Evolutionary conservation across 108 stramenopile genomes (phyloP), one percentile per base, ranked within the genome.

Genomic region (Fistulifera pelliculosa): DNA sequence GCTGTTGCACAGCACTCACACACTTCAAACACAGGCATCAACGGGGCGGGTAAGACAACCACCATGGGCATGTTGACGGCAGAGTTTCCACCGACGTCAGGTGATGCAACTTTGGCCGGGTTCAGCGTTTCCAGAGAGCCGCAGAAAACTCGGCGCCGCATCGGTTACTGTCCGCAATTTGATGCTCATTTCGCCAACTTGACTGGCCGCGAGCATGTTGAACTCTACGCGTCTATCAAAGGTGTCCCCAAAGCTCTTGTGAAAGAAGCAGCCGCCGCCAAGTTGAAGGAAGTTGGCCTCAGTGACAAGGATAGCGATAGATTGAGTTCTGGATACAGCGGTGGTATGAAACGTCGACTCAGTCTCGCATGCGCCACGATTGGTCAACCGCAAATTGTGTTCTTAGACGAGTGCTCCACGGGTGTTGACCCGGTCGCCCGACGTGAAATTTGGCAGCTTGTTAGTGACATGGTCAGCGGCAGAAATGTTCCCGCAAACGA

Each of bases 81-180:
- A 2, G 96, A 97, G 56, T 87, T 95, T 54, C 85, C 94, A 26
- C 92, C 96, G 0, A 84, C 92, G 4, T 64, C 61, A 21, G 98
- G 98, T 1, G 81, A 90, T 62, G 98, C 98, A 6, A 69, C 73
- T 8, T 71, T 99, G 16, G 83, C 73, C 0, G 90, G 95, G 7
- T 87, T 61, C 48, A 80, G 74, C 24, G 80, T 97, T 18, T 79
- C 83, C 40, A 69, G 50, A 4, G 79, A 96, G 49, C 81, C 94
- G 2, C 76, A 87, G 52, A 83, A 90, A 56, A 82, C 82, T 14
- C 71, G 85, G 22, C 75, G 73, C 1, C 59, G 61, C 8, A 84
- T 97, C 24, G 96, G 96, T 19, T 97, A 95, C 58, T 99, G 98
- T 69, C 98, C 98, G 15, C 98, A 99, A 61, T 97, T 97, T 24